Evolutionary conservation across 1,284 basidiomycete species (phyloP).

Genomic region (Paramarasmius palmivorus): DNA sequence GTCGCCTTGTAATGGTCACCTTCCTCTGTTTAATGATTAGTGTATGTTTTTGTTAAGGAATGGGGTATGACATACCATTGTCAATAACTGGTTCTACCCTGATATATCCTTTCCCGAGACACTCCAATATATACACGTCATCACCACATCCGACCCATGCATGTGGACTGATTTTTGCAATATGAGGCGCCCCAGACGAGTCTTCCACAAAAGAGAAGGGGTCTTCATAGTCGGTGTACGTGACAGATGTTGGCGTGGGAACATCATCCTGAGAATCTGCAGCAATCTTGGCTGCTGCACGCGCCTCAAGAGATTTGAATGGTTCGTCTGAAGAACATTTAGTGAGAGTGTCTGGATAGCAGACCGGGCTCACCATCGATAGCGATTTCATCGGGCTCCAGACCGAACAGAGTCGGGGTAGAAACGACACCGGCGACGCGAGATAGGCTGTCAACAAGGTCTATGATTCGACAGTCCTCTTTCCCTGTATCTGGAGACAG

Average conservation of each 20-base stretch:
- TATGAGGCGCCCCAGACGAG: slow-evolving; percentile 53
- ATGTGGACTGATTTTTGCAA: slow-evolving; percentile 48
- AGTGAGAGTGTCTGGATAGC: slow-evolving; percentile 3
- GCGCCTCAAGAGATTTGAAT: slow-evolving; percentile 47
- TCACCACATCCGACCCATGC: slow-evolving; percentile 87
- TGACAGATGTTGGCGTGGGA: slow-evolving; percentile 65
- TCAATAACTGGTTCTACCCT: slow-evolving; percentile 56
- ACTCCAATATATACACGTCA: slow-evolving; percentile 77
- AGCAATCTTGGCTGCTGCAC: slow-evolving; percentile 27
- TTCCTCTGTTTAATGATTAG: slow-evolving; percentile 23
- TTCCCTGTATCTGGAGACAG: slow-evolving; percentile 84
- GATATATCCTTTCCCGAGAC: slow-evolving; percentile 74
- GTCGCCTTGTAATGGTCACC: slow-evolving; percentile 42
- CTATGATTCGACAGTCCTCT: slow-evolving; percentile 85
- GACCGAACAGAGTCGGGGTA: slow-evolving; percentile 84
- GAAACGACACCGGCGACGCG: slow-evolving; percentile 78
- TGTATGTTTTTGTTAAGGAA: neutral
- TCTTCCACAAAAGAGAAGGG: slow-evolving; percentile 67
- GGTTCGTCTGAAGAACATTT: slow-evolving; percentile 46
- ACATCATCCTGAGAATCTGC: slow-evolving; percentile 32
- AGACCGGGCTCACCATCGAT: slow-evolving; percentile 58
- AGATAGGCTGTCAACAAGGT: slow-evolving; percentile 83
- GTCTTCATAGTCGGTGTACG: slow-evolving; percentile 81
- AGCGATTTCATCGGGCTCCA: slow-evolving; percentile 68
- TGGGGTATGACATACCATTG: slow-evolving; percentile 34